Evolutionary conservation across 352 stramenopile species (phyloP), one percentile per base, ranked within the genome.

Genomic region (Phytophthora rubi): DNA sequence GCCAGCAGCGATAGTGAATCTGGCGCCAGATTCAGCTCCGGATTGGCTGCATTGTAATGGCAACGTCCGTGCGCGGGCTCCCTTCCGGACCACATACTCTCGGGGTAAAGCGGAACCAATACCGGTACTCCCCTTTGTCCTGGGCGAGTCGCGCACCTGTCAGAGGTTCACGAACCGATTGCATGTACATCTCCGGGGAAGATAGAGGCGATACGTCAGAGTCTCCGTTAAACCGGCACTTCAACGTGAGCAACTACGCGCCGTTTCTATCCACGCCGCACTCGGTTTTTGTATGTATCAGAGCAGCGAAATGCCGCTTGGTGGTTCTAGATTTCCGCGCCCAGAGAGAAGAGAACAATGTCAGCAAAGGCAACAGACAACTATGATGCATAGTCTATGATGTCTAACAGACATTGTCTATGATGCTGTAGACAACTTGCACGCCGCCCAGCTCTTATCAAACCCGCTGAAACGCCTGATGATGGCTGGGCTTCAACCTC

Each of bases 241-340:
- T 63, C 53, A 69, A 69, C 44, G 5, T 52, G 9, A 6, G 58
- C 58, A 32, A 48, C 32, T 49, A 45, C 32, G 56, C 51, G 39
- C 16, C 52, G 42, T 55, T 33, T 69, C 30, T 57, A 62, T 68
- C 61, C 53, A 23, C 4, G 15, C 3, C 16, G 6, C 28, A 57
- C 39, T 71, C 53, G 49, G 21, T 21, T 2, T 61, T 61, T 71
- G 64, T 71, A 71, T 62, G 37, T 56, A 51, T 0, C 28, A 30
- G 58, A 48, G 51, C 52, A 72, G 65, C 65, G 58, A 71, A 71
- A 71, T 71, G 32, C 51, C 48, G 45, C 47, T 70, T 60, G 35
- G 35, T 6, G 13, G 44, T 70, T 70, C 63, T 70, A 70, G 63
- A 70, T 70, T 70, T 59, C 30, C 21, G 26, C 15, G 6, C 42